These are phyloP conservation scores for Sphaerulina musiva DNA, from an alignment of 2,329 filamentous ascomycete species.

Conservation along the genomic window DNA sequence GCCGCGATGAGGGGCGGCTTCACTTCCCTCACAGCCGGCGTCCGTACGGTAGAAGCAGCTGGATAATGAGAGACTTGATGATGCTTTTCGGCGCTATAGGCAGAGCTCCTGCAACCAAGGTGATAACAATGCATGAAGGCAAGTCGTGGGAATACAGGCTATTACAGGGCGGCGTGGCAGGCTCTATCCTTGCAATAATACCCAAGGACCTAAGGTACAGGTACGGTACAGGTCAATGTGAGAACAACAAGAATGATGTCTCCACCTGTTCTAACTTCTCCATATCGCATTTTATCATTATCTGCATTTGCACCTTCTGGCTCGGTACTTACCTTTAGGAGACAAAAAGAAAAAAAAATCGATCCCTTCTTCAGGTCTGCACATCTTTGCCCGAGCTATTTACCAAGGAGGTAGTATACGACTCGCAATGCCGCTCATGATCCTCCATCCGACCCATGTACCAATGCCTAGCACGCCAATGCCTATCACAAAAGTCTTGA, in stretches of 20 bases:
- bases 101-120: no score
- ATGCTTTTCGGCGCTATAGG: no score
- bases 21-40: no score
- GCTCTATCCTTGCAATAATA: not conserved
- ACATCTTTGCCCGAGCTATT: conserved; percentile 1
- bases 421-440: conserved; percentile 20
- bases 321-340: no score
- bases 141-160: not conserved
- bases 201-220: not conserved
- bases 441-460: conserved; percentile 18
- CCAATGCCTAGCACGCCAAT: conserved; percentile 22
- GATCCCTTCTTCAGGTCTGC: not conserved
- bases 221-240: not conserved
- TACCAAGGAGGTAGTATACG: conserved; percentile 14
- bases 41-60: no score
- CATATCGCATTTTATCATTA: no score
- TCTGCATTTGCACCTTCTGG: no score
- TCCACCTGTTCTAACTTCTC: not conserved
- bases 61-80: no score
- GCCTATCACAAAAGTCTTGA: conserved; percentile 42
- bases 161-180: not conserved
- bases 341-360: no score
- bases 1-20: no score
- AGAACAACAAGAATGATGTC: not conserved
- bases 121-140: not conserved